Conservation (phyloP, 257 asterid genomes). For the Forsythia suspensa region DNA sequence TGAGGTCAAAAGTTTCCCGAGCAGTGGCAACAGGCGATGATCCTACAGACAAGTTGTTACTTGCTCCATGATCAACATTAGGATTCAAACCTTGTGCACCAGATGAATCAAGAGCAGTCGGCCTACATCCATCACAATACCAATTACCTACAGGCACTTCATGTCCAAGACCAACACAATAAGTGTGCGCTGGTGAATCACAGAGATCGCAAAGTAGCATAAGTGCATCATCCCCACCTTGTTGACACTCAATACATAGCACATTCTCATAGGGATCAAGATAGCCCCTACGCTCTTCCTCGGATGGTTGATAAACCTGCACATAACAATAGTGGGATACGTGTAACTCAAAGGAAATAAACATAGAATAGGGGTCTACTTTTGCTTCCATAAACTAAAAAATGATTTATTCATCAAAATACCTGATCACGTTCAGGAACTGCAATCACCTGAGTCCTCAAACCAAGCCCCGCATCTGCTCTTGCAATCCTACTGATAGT, state of each 20-base stretch:
- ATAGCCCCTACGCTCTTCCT: slow-evolving; percentile 85
- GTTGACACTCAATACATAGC: slow-evolving; percentile 73
- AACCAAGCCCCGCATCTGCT: slow-evolving; percentile 49
- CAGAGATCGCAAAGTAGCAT: slow-evolving; percentile 95
- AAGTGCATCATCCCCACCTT: slow-evolving; percentile 85
- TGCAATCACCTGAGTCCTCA: slow-evolving; percentile 52
- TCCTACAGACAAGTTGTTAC: slow-evolving; percentile 36
- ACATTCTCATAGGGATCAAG: slow-evolving; percentile 82
- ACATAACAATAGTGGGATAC: neutral
- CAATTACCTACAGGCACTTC: slow-evolving; percentile 98
- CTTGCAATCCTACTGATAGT: slow-evolving; percentile 64
- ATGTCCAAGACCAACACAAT: slow-evolving; percentile 83
- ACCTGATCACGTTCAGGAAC: slow-evolving; percentile 98
- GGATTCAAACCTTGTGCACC: slow-evolving; percentile 44
- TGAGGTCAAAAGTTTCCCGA: slow-evolving; percentile 69
- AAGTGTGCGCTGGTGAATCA: slow-evolving; percentile 91
- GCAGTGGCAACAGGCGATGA: slow-evolving; percentile 51
- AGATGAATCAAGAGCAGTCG: slow-evolving; percentile 61
- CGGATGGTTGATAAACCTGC: slow-evolving; percentile 95
- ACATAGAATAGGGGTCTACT: neutral
- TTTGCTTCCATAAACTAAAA: slow-evolving; percentile 1
- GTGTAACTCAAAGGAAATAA: neutral
- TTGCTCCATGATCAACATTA: slow-evolving; percentile 45
- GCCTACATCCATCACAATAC: slow-evolving; percentile 94
- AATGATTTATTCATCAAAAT: slow-evolving; percentile 7